Evolutionary conservation across 768 basidiomycete species (phyloP).

Genomic region (Agaricus subrufescens): DNA sequence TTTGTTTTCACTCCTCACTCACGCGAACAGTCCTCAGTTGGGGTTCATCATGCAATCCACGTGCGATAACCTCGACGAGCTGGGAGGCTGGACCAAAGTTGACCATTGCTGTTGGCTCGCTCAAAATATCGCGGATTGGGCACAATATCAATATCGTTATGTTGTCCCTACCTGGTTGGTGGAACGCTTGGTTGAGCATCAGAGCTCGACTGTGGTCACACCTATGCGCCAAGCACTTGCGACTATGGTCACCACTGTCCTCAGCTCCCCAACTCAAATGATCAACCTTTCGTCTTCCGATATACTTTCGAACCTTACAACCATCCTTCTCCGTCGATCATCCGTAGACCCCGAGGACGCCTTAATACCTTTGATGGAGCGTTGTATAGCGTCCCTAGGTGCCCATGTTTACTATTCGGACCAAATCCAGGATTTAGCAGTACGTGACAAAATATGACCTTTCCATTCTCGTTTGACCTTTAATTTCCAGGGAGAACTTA

Average conservation of each 20-base stretch:
- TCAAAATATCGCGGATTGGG: conserved; percentile 76
- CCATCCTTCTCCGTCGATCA: conserved; percentile 67
- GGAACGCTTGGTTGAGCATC: conserved; percentile 64
- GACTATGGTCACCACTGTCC: conserved; percentile 78
- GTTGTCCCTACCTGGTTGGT: conserved; percentile 83
- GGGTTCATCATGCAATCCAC: conserved; percentile 67
- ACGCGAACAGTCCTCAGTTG: conserved; percentile 74
- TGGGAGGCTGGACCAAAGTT: conserved; percentile 58
- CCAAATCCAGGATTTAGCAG: conserved; percentile 88
- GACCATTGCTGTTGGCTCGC: conserved; percentile 83
- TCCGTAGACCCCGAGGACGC: conserved; percentile 57
- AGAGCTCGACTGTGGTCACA: conserved; percentile 44
- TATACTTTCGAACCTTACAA: conserved; percentile 73
- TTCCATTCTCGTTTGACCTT: background rate
- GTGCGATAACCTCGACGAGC: conserved; percentile 61
- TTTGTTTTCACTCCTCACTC: conserved; percentile 65
- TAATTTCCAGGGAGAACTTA: conserved; percentile 58
- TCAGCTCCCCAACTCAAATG: conserved; percentile 76
- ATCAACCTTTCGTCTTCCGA: conserved; percentile 91
- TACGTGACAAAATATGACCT: conserved; percentile 21
- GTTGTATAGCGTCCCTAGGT: conserved; percentile 79
- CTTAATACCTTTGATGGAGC: conserved; percentile 63
- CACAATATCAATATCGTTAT: conserved; percentile 91
- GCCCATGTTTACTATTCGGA: conserved; percentile 94
- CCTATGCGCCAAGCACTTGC: conserved; percentile 58